Evolutionary conservation across 192 early-diverging fungal genomes (phyloP).

Genomic region (Dispira simplex): DNA sequence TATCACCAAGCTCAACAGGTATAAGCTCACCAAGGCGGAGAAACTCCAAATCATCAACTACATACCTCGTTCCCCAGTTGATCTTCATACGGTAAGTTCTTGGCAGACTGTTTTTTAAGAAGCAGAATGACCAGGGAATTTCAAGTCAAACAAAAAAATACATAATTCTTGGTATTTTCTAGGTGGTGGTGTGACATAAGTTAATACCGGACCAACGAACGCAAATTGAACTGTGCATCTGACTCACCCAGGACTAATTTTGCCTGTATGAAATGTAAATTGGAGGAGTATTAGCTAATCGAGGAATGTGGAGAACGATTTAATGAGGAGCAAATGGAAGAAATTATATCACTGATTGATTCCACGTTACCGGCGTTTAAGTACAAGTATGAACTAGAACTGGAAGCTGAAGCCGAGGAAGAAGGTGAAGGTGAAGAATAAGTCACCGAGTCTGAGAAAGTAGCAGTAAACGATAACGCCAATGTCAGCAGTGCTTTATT

Average conservation of each 20-base stretch:
- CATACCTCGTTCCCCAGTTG: conserved; percentile 43
- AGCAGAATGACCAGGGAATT: neutral
- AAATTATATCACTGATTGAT: conserved; percentile 30
- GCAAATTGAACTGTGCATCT: too few species aligned
- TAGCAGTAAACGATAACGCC: too few species aligned
- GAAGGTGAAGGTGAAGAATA: too few species aligned
- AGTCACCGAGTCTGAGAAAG: too few species aligned
- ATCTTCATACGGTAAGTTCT: conserved; percentile 38
- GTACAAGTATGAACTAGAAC: too few species aligned
- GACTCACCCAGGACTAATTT: neutral
- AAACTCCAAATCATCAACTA: conserved; percentile 59
- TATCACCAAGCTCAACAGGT: conserved; percentile 25
- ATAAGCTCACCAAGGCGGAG: conserved; percentile 53
- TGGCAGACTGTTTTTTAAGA: neutral
- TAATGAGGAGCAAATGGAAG: conserved; percentile 28
- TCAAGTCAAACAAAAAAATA: neutral
- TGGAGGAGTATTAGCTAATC: conserved; percentile 28
- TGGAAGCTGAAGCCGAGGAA: too few species aligned
- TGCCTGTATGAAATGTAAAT: neutral
- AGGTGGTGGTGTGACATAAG: neutral
- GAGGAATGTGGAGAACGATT: conserved; percentile 61
- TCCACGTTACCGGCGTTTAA: conserved; percentile 22
- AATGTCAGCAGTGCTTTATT: too few species aligned
- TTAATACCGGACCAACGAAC: neutral
- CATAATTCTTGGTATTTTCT: neutral